Conservation (phyloP, 768 basidiomycete species). For the Scleroderma citrinum region DNA sequence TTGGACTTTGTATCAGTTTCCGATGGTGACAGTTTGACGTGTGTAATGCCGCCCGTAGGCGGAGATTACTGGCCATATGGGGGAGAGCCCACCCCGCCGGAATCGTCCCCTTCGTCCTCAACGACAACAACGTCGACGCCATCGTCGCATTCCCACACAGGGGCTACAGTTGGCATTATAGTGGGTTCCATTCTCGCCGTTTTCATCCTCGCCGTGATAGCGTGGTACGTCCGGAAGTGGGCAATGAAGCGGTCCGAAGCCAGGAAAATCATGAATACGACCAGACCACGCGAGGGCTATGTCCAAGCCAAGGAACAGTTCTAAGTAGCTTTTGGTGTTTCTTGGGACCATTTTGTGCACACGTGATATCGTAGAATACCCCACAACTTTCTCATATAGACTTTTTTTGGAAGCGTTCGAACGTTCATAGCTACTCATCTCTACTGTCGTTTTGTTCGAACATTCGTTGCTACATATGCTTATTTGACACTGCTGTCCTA, state of each 20-base stretch:
- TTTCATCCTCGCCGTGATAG: constrained; percentile 31
- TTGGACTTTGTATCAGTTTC: constrained; percentile 44
- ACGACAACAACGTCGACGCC: constrained; percentile 16
- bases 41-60: constrained; percentile 59
- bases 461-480: not conserved
- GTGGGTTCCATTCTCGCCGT: constrained; percentile 48
- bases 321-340: not conserved
- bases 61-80: constrained; percentile 74
- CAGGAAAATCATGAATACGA: constrained; percentile 16
- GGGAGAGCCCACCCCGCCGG: constrained; percentile 35
- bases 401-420: not conserved
- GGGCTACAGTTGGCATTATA: constrained; percentile 41
- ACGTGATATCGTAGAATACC: not conserved
- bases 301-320: constrained; percentile 3
- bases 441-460: no score
- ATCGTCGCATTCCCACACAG: constrained; percentile 21
- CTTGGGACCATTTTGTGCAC: not conserved
- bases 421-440: not conserved
- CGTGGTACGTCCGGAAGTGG: constrained; percentile 48
- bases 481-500: no score
- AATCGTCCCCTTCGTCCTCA: constrained; percentile 3
- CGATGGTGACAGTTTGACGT: constrained; percentile 56
- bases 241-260: constrained; percentile 31
- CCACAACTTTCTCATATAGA: not conserved
- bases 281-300: constrained; percentile 18